Base-by-base conservation (phyloP, 352 stramenopile species). In the Phytophthora crassamura region DNA sequence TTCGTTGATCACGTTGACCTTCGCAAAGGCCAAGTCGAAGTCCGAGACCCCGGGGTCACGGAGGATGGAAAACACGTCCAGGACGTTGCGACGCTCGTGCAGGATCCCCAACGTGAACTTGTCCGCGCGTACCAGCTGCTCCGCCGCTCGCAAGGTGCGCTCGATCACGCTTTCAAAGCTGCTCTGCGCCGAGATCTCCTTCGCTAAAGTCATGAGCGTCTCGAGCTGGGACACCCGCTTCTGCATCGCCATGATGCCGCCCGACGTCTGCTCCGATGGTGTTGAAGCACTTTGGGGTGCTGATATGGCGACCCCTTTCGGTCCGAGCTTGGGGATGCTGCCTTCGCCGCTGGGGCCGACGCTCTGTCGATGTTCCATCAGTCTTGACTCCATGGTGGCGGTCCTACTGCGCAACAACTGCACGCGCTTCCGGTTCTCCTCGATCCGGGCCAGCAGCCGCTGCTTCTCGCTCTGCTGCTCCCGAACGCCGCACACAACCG, bases 61-160 rank as follows among this genome's bases (percentile, higher is more conserved):
- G 10, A 49, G 25, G 11, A 54, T 47, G 0, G 82, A 91, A 52
- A 79, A 89, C 15, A 91, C 62, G 41, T 88, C 75, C 39, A 89
- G 66, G 16, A 85, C 68, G 46, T 88, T 88, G 18, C 72, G 74
- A 14, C 79, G 70, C 49, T 91, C 82, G 39, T 86, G 87, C 12
- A 85, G 46, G 15, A 91, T 65, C 0, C 80, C 82, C 18, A 91
- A 64, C 5, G 80, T 86, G 71, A 88, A 88, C 57, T 85, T 89
- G 59, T 89, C 77, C 3, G 80, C 80, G 12, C 66, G 67, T 5
- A 91, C 80, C 34, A 91, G 67, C 50, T 86, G 86, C 28, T 80
- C 53, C 6, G 75, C 74, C 1, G 82, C 80, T 3, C 66, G 74
- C 2, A 91, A 41, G 8, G 75, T 89, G 34, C 78, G 72, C 39